These are phyloP conservation scores for Cryptosporidium andersoni DNA, from an alignment of 169 alveolate species.

Conservation along the genomic window DNA sequence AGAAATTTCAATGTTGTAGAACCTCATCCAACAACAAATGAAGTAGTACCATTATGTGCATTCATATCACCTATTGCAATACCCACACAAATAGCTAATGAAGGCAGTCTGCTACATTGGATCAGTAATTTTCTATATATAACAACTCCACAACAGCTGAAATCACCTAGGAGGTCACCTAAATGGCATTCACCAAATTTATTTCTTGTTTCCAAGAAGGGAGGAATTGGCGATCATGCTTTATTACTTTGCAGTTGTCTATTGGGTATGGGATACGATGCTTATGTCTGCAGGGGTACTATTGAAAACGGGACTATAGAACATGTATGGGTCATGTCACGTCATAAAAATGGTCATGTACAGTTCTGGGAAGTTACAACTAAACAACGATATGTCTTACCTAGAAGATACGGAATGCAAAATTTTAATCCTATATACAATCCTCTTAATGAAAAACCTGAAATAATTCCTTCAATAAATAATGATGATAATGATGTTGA, in stretches of 20 bases:
- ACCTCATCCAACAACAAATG: slow-evolving; percentile 62
- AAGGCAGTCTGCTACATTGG: slow-evolving; percentile 78
- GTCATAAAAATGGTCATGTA: slow-evolving; percentile 77
- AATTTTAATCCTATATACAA: slow-evolving; percentile 13
- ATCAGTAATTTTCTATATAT: slow-evolving; percentile 76
- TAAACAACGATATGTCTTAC: slow-evolving; percentile 74
- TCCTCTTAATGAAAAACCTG: slow-evolving; percentile 42
- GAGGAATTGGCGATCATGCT: slow-evolving; percentile 78
- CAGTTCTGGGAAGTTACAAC: slow-evolving; percentile 81
- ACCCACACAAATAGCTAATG: slow-evolving; percentile 73
- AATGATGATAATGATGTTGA: slow-evolving; percentile 35
- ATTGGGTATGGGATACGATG: slow-evolving; percentile 77
- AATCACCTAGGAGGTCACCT: slow-evolving; percentile 55
- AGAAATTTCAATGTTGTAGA: slow-evolving; percentile 51
- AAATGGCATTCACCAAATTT: slow-evolving; percentile 76
- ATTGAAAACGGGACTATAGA: slow-evolving; percentile 76
- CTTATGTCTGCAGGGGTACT: slow-evolving; percentile 79
- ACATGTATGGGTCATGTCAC: slow-evolving; percentile 79
- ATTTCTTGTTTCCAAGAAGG: slow-evolving; percentile 76
- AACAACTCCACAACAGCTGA: slow-evolving; percentile 72
- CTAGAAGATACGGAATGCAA: slow-evolving; percentile 55
- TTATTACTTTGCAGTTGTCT: slow-evolving; percentile 76
- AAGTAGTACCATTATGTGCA: slow-evolving; percentile 70
- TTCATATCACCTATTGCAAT: slow-evolving; percentile 77
- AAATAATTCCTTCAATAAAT: slow-evolving; percentile 44